These are phyloP conservation scores for Globisporangium abappressorium DNA, from an alignment of 352 stramenopile species.

Conservation along the genomic window DNA sequence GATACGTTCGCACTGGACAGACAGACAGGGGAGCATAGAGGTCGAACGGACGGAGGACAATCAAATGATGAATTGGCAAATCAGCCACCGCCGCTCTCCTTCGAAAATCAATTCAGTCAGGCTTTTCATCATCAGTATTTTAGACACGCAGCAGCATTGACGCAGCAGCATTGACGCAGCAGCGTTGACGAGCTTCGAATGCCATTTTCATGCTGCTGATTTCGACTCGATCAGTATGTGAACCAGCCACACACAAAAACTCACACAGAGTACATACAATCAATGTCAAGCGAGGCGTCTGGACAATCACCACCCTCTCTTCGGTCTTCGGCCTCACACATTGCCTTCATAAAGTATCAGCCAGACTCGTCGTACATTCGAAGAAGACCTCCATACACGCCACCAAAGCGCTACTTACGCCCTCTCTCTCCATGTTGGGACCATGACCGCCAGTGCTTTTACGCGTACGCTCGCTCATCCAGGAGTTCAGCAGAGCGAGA, in stretches of 20 bases:
- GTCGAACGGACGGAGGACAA: background rate
- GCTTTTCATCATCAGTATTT: background rate
- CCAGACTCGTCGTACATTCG: background rate
- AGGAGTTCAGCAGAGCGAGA: slow-evolving; percentile 9
- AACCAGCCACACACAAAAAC: background rate
- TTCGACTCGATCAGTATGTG: background rate
- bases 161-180: too few species aligned
- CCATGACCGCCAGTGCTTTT: background rate
- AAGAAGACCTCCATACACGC: background rate
- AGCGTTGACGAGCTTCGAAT: background rate
- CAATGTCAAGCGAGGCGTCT: background rate
- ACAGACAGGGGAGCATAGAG: background rate
- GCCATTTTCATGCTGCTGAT: background rate
- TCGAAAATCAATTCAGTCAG: slow-evolving; percentile 13
- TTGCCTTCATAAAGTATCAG: background rate
- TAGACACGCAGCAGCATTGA: background rate
- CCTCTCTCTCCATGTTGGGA: background rate
- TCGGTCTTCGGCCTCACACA: background rate
- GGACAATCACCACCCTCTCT: background rate
- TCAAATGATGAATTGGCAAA: slow-evolving; percentile 5
- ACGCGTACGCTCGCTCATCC: background rate
- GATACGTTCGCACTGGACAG: slow-evolving; percentile 1
- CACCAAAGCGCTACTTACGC: background rate
- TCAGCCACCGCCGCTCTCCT: slow-evolving; percentile 1
- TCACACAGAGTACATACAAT: background rate